phyloP scores from a whole-genome alignment of 192 early-diverging fungal species.

The Allomyces arbusculus region DNA sequence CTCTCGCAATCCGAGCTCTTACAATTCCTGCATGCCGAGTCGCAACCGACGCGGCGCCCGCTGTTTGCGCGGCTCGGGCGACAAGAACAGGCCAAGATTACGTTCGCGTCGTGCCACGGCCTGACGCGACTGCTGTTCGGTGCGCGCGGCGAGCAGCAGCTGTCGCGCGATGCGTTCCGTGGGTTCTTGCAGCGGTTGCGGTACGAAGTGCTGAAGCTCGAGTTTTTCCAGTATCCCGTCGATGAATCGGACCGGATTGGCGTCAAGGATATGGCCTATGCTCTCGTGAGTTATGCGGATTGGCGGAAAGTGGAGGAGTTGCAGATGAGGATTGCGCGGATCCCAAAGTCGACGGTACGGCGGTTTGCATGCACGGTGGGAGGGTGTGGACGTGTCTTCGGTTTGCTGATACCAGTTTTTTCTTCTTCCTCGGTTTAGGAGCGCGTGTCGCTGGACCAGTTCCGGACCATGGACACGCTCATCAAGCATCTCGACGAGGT shows the following conservation, averaged over 20 bases:
- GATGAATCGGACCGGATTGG: not conserved
- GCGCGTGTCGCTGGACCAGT: not conserved
- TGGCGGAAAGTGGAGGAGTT: not conserved
- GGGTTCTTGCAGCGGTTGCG: slow-evolving; percentile 15
- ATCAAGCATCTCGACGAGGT: not conserved
- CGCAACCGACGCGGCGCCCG: not conserved
- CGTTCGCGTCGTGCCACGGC: slow-evolving; percentile 4
- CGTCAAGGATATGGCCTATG: not conserved
- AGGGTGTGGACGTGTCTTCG: not conserved
- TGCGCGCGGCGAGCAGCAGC: slow-evolving; percentile 8
- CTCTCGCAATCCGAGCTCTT: slow-evolving; percentile 16
- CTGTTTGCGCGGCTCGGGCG: not conserved
- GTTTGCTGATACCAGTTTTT: not conserved
- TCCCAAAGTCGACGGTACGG: not conserved
- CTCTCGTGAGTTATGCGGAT: not conserved
- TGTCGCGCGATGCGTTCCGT: slow-evolving; percentile 12
- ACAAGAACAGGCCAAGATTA: slow-evolving; percentile 1
- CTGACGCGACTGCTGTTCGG: slow-evolving; percentile 13
- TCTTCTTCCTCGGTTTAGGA: not conserved
- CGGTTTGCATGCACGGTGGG: not conserved
- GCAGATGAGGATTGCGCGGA: not conserved
- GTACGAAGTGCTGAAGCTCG: slow-evolving; percentile 15
- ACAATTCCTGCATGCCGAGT: slow-evolving; percentile 6
- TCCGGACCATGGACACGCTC: not conserved
- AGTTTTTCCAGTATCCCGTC: slow-evolving; percentile 1